phyloP scores from a whole-genome alignment of 1,284 basidiomycete species.

The Tremellales sp. region DNA sequence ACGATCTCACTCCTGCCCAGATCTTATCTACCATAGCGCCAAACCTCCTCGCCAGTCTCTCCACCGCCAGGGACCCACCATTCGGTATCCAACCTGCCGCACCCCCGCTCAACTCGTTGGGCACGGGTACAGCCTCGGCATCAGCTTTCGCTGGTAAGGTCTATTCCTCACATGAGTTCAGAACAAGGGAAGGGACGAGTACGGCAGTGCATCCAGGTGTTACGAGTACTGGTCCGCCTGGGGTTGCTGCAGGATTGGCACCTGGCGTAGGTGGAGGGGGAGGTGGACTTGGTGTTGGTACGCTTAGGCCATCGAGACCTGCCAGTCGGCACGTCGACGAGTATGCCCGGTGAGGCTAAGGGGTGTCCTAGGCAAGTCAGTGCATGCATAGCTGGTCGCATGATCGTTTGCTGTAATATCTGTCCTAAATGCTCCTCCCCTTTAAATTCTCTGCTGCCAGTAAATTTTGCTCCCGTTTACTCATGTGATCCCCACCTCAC shows the following conservation, averaged over 20 bases:
- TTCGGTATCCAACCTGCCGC: neutral
- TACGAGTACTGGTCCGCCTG: neutral
- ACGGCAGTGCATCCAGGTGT: neutral
- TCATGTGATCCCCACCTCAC: too few species aligned
- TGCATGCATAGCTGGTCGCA: too few species aligned
- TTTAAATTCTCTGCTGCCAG: too few species aligned
- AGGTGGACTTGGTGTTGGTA: neutral
- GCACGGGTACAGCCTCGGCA: neutral
- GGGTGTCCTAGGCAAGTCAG: too few species aligned
- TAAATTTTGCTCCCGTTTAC: too few species aligned
- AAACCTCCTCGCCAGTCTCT: neutral
- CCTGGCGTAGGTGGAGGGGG: neutral
- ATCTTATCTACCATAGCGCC: neutral
- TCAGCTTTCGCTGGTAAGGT: constrained; percentile 4
- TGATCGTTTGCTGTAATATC: too few species aligned
- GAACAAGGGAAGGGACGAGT: neutral
- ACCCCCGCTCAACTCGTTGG: neutral
- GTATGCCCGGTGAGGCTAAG: neutral
- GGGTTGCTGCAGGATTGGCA: neutral
- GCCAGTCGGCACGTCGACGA: constrained; percentile 5
- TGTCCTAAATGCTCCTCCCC: too few species aligned
- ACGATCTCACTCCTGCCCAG: neutral
- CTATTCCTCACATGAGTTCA: constrained; percentile 6
- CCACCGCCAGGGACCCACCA: neutral
- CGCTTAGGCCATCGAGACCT: neutral